Evolutionary conservation across 169 alveolate species (phyloP).

Genomic region (Plasmodium berghei): DNA sequence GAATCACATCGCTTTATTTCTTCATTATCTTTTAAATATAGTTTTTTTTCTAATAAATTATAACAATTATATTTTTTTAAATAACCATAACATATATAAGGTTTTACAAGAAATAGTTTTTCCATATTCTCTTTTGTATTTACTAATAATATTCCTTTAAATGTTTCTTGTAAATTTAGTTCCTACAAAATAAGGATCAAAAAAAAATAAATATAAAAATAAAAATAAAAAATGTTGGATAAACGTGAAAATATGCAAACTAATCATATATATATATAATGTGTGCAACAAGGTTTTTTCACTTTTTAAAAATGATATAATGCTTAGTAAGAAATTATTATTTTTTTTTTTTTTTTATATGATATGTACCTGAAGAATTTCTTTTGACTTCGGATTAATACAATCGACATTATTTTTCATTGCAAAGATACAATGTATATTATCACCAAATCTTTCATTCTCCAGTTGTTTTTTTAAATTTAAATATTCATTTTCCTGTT

Average conservation of each 20-base stretch:
- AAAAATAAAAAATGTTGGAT: neutral
- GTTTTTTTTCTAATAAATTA: slow-evolving; percentile 49
- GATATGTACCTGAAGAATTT: slow-evolving; percentile 32
- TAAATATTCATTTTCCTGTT: slow-evolving; percentile 28
- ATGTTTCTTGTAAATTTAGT: slow-evolving; percentile 16
- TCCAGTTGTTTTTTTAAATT: slow-evolving; percentile 21
- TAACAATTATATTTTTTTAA: slow-evolving; percentile 49
- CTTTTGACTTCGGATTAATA: neutral
- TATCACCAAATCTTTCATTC: slow-evolving; percentile 19
- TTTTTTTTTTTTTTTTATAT: neutral
- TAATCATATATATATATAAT: no score
- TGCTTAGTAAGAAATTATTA: neutral
- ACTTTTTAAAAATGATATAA: neutral
- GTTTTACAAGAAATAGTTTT: slow-evolving; percentile 31
- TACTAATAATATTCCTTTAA: slow-evolving; percentile 27
- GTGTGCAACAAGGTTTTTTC: no score
- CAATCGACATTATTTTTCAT: slow-evolving; percentile 36
- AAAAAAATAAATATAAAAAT: neutral
- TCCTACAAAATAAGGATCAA: neutral
- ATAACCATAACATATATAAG: slow-evolving; percentile 63
- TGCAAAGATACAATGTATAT: slow-evolving; percentile 45
- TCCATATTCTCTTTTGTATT: slow-evolving; percentile 36
- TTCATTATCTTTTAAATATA: slow-evolving; percentile 42
- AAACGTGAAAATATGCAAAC: neutral
- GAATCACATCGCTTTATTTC: slow-evolving; percentile 47